Base-by-base conservation (phyloP, 192 early-diverging fungal genomes). In the Coemansia aciculifera region DNA sequence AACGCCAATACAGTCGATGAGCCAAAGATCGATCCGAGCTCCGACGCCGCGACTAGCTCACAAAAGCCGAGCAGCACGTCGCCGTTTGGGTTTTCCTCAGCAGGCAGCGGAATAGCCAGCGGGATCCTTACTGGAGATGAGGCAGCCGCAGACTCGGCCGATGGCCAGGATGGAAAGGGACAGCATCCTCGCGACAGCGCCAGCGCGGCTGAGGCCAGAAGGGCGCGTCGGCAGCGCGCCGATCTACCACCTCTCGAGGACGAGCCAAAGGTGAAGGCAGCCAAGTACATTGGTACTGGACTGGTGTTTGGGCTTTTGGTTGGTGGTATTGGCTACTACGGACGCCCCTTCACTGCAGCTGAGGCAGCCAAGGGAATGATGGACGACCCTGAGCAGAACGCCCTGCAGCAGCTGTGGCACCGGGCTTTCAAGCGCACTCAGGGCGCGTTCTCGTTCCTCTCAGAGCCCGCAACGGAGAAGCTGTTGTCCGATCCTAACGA, bases 401-500 rank as follows among this genome's bases (percentile, higher is more conserved):
- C 52, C 21, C 31, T 73, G 59, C 68, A 63, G 68, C 81, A 84
- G 73, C 52, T 76, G 39, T 79, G 81, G 77, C 69, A 72, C 24
- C 73, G 81, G 11, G 66, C 60, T 3, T 34, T 64, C 49, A 73
- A 59, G 57, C 77, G 80, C 44, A 48, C 36, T 7, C 72, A 56
- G 6, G 62, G 57, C 15, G 48, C 60, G 23, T 71, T 77, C 17
- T 67, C 72, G 38, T 83, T 81, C 68, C 68, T 83, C n/a, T 76
- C 85, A 12, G 86, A 90, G 46, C 93, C 93, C 15, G 88, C 89
- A 39, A 89, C 87, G 67, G 92, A 95, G 67, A 93, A 96, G 74
- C 86, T 99, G 60, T 85, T 99, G 43, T 97, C 97, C 0, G 95
- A 98, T 62, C 34, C 59, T 15, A 90, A 94, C 27, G 90, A 89